Evolutionary conservation across 2,329 filamentous ascomycete genomes (phyloP).

Genomic region (Epichloe sylvatica): DNA sequence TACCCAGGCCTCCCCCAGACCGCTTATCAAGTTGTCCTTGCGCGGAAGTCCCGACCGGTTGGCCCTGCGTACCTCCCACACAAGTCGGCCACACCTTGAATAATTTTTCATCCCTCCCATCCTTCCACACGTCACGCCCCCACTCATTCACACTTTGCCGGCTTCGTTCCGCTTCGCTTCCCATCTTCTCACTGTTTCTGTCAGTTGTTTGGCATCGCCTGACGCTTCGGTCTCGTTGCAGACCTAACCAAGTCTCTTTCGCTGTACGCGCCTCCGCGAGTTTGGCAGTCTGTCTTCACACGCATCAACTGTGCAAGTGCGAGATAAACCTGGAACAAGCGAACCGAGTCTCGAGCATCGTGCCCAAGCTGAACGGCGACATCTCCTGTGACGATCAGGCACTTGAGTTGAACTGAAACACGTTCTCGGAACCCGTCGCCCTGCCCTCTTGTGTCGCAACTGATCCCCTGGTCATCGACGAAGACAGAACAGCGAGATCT

Average conservation of each 20-base stretch:
- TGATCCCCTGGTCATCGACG: slow-evolving; percentile 23
- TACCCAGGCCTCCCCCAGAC: slow-evolving; percentile 39
- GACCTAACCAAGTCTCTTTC: slow-evolving; percentile 3
- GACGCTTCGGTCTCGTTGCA: slow-evolving; percentile 8
- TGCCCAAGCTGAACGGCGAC: slow-evolving; percentile 12
- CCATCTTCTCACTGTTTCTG: slow-evolving; percentile 9
- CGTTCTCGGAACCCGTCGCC: slow-evolving; percentile 24
- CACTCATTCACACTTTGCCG: slow-evolving; percentile 11
- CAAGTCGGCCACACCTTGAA: slow-evolving; percentile 29
- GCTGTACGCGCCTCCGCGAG: slow-evolving; percentile 6
- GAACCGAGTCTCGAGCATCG: slow-evolving; percentile 6
- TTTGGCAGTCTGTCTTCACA: slow-evolving; percentile 2
- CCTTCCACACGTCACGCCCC: slow-evolving; percentile 18
- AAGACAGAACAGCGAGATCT: slow-evolving; percentile 20
- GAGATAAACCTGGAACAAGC: slow-evolving; percentile 6
- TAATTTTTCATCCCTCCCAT: slow-evolving; percentile 18
- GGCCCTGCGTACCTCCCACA: slow-evolving; percentile 37
- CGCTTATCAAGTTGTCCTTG: slow-evolving; percentile 33
- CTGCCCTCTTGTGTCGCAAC: slow-evolving; percentile 16
- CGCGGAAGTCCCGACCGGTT: slow-evolving; percentile 42
- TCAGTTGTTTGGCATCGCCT: slow-evolving; percentile 9
- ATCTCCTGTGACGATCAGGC: slow-evolving; percentile 14
- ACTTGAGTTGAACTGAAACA: slow-evolving; percentile 27
- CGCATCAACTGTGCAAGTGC: slow-evolving; percentile 5
- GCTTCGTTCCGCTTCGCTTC: slow-evolving; percentile 11